Evolutionary conservation across 1,139 yeast genomes (phyloP), one percentile per base, ranked within the genome.

Genomic region (Pichia sp.): DNA sequence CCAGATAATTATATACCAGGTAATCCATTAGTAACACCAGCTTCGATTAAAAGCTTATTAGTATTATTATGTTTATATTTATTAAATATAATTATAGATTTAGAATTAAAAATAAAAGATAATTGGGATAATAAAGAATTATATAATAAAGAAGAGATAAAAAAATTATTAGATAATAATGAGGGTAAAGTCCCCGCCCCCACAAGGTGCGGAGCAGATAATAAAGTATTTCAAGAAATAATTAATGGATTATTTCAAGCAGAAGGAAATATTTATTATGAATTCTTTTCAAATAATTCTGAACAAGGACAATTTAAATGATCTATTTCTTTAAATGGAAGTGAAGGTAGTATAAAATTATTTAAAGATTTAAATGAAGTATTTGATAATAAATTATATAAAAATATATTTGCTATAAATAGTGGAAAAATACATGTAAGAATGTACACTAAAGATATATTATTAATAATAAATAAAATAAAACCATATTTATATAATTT

Each of bases 21-120:
- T 41, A 41, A 41, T 23, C 44, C 44, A 22, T 41, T 41, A 41
- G 44, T 41, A 41, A 41, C 44, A 41, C 44, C 44, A 40, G 43
- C 43, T 7, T 40, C 43, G 25, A 40, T 40, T 40, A 40, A 26
- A 16, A 40, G 30, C 30, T 26, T 26, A 26, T 26, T 40, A 40
- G 43, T 23, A 26, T 12, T 40, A 40, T 40, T 40, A 19, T 40
- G 18, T n/a, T 22, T 40, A 40, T n/a, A 22, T 40, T 40, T 40
- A 40, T 40, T 40, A 40, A 40, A 40, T 40, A 40, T 22, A 40
- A 18, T 22, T 19, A 22, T 40, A 40, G 43, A 40, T 40, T 40
- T 23, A 40, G 25, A 16, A 22, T 40, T 40, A 40, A 26, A 40
- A 21, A 40, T 22, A 18, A 26, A 26, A 9, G 30, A 9, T 26